A percentile compares a stretch with the other conserved stretches of the same genome.
phyloP scores from a whole-genome alignment of 495 filamentous ascomycete genomes.

The Emericellopsis terricola region DNA sequence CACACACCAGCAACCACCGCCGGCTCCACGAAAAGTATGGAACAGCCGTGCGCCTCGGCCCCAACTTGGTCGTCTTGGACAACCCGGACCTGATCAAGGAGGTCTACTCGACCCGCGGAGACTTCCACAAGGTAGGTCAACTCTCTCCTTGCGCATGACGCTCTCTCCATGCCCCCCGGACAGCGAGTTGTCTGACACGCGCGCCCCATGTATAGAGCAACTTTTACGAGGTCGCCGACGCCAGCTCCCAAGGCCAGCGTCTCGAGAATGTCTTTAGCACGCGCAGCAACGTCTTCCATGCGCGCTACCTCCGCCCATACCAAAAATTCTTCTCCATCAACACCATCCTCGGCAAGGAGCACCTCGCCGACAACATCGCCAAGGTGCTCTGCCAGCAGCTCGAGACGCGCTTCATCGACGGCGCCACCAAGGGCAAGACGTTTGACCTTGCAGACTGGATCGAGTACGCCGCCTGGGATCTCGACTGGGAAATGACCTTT shows the following conservation, averaged over 20 bases:
- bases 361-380: not conserved
- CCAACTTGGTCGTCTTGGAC: slow-evolving; percentile 8
- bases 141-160: too few relatives aligned
- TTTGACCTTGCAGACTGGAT: not conserved
- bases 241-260: not conserved
- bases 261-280: not conserved
- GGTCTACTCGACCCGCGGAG: not conserved
- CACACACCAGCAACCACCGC: not conserved
- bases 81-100: not conserved
- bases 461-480: not conserved
- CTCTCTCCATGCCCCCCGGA: not conserved
- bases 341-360: not conserved
- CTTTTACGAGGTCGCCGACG: not conserved
- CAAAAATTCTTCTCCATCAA: not conserved
- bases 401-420: not conserved
- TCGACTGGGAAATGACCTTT: not conserved
- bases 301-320: not conserved
- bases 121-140: not conserved
- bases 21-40: slow-evolving; percentile 22
- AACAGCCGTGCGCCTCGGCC: slow-evolving; percentile 26
- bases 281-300: not conserved
- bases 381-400: not conserved
- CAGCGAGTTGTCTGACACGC: too few relatives aligned
- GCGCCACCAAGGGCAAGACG: not conserved
- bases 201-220: too few relatives aligned